Base-by-base conservation (phyloP, 345 rosid species). In the Camelina laxa region DNA sequence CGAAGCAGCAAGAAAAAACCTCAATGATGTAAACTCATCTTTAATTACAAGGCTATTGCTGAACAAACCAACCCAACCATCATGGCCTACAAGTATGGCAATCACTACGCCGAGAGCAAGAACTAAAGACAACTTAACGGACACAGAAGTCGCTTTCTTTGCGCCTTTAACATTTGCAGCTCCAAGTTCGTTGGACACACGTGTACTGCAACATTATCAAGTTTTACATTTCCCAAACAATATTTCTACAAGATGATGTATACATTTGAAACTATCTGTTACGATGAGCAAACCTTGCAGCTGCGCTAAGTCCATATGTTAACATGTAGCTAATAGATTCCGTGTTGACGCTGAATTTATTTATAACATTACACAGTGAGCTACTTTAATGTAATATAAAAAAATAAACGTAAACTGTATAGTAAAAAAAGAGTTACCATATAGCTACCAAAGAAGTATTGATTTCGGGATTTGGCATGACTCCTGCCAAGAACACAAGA, bases 161-260 rank as follows among this genome's bases (percentile, higher is more conserved):
- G 93, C 95, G 33, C 41, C 53, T 11, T 60, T 48, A 8, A 84
- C 53, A 20, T 80, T 82, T 58, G 77, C 94, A 0, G 95, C 93
- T 76, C 95, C 98, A 63, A 89, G 60, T 65, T 89, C 94, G 49
- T 93, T 91, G 0, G 97, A 89, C 68, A 91, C 92, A 60, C 94
- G 88, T 6, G 98, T 91, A 79, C 98, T 91, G 75, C 68, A 45
- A 42, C 9, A 24, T 61, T 42, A 60, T 8, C 38, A 12, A 11
- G 2, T 22, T 55, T 56, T 15, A 45, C 11, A 53, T 17, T 33
- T 54, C 13, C 7, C 0, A 17, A 50, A 60, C 19, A 27, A 12
- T 3, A 9, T 62, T 17, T 53, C 2, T 13, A 51, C 42, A 17
- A 48, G 31, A 17, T 30, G 22, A 60, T 27, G 30, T 27, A 68